Evolutionary conservation across 805 yeast species (phyloP).

Genomic region (Starmerella lactis-condensi): DNA sequence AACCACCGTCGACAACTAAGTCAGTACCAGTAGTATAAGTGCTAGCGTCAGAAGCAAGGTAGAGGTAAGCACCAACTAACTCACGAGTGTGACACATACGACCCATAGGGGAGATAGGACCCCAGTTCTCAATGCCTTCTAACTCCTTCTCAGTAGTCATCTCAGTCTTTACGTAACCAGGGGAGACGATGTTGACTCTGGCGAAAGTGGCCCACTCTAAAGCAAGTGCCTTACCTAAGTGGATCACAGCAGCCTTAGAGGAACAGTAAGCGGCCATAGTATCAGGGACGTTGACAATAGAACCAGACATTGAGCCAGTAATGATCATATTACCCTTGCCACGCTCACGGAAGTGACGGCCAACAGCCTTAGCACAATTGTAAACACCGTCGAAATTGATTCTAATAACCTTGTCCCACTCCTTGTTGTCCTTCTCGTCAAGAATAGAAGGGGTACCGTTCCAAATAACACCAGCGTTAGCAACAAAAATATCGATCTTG

Average conservation of each 20-base stretch:
- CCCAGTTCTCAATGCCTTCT: conserved; percentile 33
- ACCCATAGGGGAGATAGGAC: conserved; percentile 29
- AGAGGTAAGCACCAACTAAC: conserved; percentile 62
- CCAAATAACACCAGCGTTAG: conserved; percentile 89
- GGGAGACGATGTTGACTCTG: conserved; percentile 61
- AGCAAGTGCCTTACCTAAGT: conserved; percentile 58
- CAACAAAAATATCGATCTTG: conserved; percentile 64
- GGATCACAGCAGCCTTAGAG: conserved; percentile 68
- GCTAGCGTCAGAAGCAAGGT: conserved; percentile 65
- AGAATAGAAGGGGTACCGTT: conserved; percentile 39
- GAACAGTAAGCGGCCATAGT: conserved; percentile 71
- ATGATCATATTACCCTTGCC: conserved; percentile 62
- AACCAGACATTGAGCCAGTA: conserved; percentile 83
- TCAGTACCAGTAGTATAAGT: conserved; percentile 67
- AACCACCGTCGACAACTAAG: conserved; percentile 64
- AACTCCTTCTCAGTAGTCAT: conserved; percentile 33
- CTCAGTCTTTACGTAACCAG: conserved; percentile 67
- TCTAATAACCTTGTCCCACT: conserved; percentile 56
- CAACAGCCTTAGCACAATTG: conserved; percentile 61
- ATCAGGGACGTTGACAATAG: conserved; percentile 73
- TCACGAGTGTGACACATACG: conserved; percentile 42
- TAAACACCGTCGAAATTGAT: conserved; percentile 68
- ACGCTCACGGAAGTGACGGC: conserved; percentile 54
- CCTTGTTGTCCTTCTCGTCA: conserved; percentile 31
- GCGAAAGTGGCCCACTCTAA: conserved; percentile 79